A percentile compares a stretch with the other conserved stretches of the same genome.
These are phyloP conservation scores for Russula ochroleuca DNA, from an alignment of 768 basidiomycete species.

Conservation along the genomic window DNA sequence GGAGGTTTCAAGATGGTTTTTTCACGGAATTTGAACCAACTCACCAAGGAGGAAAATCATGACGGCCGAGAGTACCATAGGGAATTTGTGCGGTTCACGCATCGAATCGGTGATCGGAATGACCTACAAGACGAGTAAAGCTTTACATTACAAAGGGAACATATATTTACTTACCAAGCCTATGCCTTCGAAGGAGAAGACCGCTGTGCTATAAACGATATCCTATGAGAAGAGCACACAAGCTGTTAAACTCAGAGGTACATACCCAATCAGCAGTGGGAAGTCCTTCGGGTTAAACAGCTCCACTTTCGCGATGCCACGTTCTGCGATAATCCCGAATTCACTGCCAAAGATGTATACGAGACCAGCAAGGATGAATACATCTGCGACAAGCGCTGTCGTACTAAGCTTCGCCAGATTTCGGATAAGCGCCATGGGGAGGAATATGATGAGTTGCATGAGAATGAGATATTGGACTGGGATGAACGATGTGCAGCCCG, in stretches of 20 bases:
- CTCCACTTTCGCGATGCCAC: conserved; percentile 74
- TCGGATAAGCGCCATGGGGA: conserved; percentile 84
- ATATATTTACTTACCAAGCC: conserved; percentile 59
- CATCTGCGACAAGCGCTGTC: conserved; percentile 90
- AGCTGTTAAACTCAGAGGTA: background rate
- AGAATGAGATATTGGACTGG: conserved; percentile 78
- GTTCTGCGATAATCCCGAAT: conserved; percentile 54
- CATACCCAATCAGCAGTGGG: conserved; percentile 84
- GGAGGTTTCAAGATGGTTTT: conserved; percentile 6
- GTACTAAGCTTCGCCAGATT: conserved; percentile 93
- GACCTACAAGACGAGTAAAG: conserved; percentile 42
- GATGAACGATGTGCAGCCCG: conserved; percentile 63
- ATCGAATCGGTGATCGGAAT: conserved; percentile 98
- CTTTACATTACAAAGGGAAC: background rate
- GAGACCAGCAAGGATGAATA: conserved; percentile 85
- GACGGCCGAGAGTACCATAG: conserved; percentile 78
- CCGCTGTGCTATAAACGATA: conserved; percentile 68
- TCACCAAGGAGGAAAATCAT: conserved; percentile 80
- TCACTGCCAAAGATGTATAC: conserved; percentile 89
- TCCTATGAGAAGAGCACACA: conserved; percentile 3
- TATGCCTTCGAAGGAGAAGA: conserved; percentile 98
- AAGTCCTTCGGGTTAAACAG: conserved; percentile 89
- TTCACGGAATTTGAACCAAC: conserved; percentile 27
- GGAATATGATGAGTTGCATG: conserved; percentile 77
- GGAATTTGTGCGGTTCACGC: conserved; percentile 93